Evolutionary conservation across 768 basidiomycete genomes (phyloP).

Genomic region (Serendipita sp.): DNA sequence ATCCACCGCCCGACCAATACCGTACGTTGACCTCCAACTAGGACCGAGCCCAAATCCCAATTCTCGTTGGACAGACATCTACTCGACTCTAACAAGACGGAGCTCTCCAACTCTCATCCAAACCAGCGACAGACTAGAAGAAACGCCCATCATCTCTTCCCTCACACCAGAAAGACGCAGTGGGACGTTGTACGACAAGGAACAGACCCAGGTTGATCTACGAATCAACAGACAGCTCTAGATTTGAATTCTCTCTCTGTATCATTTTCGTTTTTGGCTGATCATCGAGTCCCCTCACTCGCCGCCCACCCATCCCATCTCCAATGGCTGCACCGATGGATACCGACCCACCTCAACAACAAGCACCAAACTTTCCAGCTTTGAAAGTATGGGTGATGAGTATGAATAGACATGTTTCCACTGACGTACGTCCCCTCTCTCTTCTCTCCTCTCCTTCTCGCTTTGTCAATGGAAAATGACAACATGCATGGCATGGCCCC

Average conservation of each 20-base stretch:
- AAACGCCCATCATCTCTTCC: too few relatives aligned
- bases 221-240: too few relatives aligned
- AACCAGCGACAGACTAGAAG: not conserved
- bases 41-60: too few relatives aligned
- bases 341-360: not conserved
- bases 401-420: constrained; percentile 3
- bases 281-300: not conserved
- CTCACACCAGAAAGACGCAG: too few relatives aligned
- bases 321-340: not conserved
- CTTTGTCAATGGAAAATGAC: not conserved
- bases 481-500: not conserved
- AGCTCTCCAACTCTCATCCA: not conserved
- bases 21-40: too few relatives aligned
- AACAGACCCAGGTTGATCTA: not conserved
- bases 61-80: too few relatives aligned
- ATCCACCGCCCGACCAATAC: too few relatives aligned
- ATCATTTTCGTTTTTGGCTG: too few relatives aligned
- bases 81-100: too few relatives aligned
- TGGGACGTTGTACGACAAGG: too few relatives aligned
- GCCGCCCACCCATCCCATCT: not conserved
- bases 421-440: not conserved
- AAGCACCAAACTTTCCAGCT: not conserved
- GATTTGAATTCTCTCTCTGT: not conserved
- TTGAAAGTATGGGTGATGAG: constrained; percentile 6
- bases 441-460: not conserved